Evolutionary conservation across 2,329 filamentous ascomycete species (phyloP), one percentile per base, ranked within the genome.

Genomic region (Uncinocarpus reesii): DNA sequence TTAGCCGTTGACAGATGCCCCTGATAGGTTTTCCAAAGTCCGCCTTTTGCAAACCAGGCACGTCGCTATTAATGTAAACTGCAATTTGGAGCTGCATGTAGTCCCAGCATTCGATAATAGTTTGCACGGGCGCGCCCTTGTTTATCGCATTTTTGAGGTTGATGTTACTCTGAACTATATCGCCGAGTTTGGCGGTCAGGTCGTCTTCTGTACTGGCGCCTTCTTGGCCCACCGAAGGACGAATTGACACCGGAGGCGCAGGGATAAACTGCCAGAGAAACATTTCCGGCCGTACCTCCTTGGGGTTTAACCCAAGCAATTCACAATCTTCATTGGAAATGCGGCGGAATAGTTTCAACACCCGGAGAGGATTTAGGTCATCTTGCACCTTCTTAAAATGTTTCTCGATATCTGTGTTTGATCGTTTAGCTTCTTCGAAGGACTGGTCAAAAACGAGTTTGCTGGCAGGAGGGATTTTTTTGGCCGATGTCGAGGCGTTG

Each of bases 101-200:
- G 62, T 98, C 92, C 92, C 92, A 98, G 58, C 95, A 88, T 63
- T 98, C 92, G 81, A 96, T 93, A 49, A 96, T 85, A 0, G 86
- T 93, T 55, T 84, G 79, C 1, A 98, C 77, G 0, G 87, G 81
- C 11, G 89, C 85, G 7, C 90, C 90, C 56, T 87, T 88, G 52
- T 83, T 76, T 13, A 96, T 67, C 0, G 87, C 86, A 18, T 86
- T 84, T 42, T 84, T 81, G 53, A 98, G 86, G 57, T 93, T 79
- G 47, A 84, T 84, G 61, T 89, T 95, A 54, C 93, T 86, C 59
- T 93, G 86, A 7, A 95, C 83, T 55, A 98, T 96, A 62, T 98
- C 90, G 24, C 88, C 85, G n/a, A 98, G 77, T 64, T 96, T 95
- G 46, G 90, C 89, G 0, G 92, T 98, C 52, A 98, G 78, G 59